These are phyloP conservation scores for Oryza glumipatula DNA, from an alignment of 176 grass and related monocot genomes.

Conservation along the genomic window DNA sequence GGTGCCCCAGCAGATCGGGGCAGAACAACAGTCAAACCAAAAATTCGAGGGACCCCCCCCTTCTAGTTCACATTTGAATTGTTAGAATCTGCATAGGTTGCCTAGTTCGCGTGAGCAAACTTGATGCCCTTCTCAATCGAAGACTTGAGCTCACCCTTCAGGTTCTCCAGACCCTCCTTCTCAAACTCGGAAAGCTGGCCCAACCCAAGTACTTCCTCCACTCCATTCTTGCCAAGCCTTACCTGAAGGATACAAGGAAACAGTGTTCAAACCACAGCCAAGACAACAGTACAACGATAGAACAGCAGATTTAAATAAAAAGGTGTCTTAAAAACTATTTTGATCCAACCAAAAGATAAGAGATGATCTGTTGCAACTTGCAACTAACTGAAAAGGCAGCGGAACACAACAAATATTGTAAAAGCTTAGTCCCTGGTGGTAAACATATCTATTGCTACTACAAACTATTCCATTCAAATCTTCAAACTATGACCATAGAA, in stretches of 20 bases:
- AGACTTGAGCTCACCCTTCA: constrained; percentile 76
- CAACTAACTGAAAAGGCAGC: not conserved
- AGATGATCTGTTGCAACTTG: not conserved
- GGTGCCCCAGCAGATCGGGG: not conserved
- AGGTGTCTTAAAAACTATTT: not conserved
- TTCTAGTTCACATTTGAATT: not conserved
- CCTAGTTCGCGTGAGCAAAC: constrained; percentile 53
- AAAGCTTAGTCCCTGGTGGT: not conserved
- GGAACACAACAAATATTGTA: not conserved
- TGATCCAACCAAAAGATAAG: not conserved
- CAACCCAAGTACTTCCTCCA: constrained; percentile 59
- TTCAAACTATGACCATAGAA: not conserved
- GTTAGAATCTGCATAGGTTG: not conserved
- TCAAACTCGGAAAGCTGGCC: constrained; percentile 46
- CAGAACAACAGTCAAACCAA: constrained; percentile 36
- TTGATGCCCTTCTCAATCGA: constrained; percentile 95
- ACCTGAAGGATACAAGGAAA: constrained; percentile 50
- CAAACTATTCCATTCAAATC: not conserved
- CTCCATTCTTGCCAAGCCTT: constrained; percentile 81
- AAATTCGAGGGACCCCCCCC: constrained; percentile 7
- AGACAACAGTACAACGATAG: not conserved
- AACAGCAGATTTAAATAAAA: not conserved
- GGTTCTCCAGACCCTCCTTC: constrained; percentile 73
- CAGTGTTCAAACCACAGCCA: not conserved
- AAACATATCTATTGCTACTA: not conserved